Evolutionary conservation across 73 alveolate genomes (phyloP), one percentile per base, ranked within the genome.

Genomic region (Paramecium biaurelia): DNA sequence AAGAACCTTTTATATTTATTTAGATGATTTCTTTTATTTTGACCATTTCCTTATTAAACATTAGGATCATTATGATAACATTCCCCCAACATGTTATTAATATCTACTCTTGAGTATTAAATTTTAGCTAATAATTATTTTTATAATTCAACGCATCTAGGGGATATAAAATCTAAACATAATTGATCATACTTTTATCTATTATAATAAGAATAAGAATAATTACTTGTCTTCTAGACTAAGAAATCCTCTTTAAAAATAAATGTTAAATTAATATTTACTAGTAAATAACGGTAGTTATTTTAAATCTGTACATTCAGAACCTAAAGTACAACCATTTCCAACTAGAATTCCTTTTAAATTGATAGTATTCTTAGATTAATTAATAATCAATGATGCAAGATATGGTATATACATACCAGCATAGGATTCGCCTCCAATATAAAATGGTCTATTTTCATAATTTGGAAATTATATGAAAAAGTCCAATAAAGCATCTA

Each of bases 341-440:
- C 90, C 90, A 4, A 79, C 10, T 6, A 79, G n/a, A 18, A 79
- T 18, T 41, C 90, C 90, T 24, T 79, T 41, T 3, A 79, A 26
- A 32, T 45, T 32, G 43, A 47, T 30, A 20, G 70, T 79, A 24
- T 79, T 41, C 47, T 23, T 32, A 4, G 32, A 42, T 30, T 79
- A 79, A 14, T 79, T 23, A 20, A 43, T 79, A 28, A 42, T 30
- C 12, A 63, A 32, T 12, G 84, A 63, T 63, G 84, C 57, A 42
- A 79, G 42, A 47, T 41, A 79, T 10, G 94, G 99, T 68, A 95
- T 85, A 93, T 95, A 97, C 72, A 93, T 95, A 1, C 99, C 99
- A 86, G 98, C 98, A 92, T 97, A 97, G 38, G 97, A 93, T 90
- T 97, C 99, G 10, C 99, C 99, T 79, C 98, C 84, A 21, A 97